These are phyloP conservation scores for Amaranthus hypochondriacus DNA, from an alignment of 148 eudicot genomes.

Conservation along the genomic window DNA sequence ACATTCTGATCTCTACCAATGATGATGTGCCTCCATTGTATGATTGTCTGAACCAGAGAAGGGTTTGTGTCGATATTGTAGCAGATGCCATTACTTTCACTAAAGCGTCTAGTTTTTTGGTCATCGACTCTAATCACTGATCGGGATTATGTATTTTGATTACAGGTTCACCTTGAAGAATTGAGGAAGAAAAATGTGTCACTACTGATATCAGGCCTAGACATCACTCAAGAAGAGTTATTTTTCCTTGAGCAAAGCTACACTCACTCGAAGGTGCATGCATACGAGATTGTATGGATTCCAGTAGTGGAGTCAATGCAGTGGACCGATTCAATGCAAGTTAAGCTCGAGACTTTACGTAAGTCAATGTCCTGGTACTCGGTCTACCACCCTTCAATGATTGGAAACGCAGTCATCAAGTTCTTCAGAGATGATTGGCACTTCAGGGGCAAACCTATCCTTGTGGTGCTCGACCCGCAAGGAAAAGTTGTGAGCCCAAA, in stretches of 20 bases:
- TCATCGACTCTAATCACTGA: too few species aligned
- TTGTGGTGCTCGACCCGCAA: conserved; percentile 32
- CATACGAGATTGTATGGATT: conserved; percentile 31
- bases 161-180: conserved; percentile 29
- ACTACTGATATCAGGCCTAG: conserved; percentile 30
- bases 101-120: too few species aligned
- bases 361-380: conserved; percentile 37
- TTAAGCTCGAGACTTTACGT: conserved; percentile 12
- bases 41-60: conserved; percentile 34
- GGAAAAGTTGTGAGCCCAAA: conserved; percentile 30
- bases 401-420: conserved; percentile 14
- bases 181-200: conserved; percentile 24
- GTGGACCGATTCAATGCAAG: conserved; percentile 19
- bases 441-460: conserved; percentile 28
- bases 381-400: conserved; percentile 22
- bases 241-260: conserved; percentile 21
- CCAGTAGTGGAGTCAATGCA: conserved; percentile 23
- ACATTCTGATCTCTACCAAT: conserved; percentile 26
- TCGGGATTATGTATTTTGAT: too few species aligned
- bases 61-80: conserved; percentile 21
- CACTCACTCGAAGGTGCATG: conserved; percentile 15
- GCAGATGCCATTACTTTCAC: too few species aligned
- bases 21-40: conserved; percentile 33
- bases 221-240: conserved; percentile 25
- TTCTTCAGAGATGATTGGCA: conserved; percentile 24